Base-by-base conservation (phyloP, 345 rosid genomes). In the Viola odorata region DNA sequence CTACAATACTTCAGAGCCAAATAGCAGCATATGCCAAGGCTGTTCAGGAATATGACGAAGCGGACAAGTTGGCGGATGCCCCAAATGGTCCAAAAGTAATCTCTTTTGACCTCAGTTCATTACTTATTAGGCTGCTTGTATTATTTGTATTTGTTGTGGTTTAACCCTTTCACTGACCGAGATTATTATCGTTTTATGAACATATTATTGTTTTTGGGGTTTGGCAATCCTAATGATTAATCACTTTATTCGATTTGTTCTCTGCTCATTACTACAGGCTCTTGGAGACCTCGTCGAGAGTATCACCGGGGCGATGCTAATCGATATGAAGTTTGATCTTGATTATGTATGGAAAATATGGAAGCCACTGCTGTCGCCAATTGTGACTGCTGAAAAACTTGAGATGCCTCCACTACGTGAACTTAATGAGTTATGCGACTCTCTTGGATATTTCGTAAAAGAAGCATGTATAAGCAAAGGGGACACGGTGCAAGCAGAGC, bases 231-330 rank as follows among this genome's bases (percentile, higher is more conserved):
- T 41, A 41, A 8, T 42, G 14, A 15, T 48, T 37, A 37, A 12
- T 50, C 17, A 12, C 23, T 5, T n/a, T 51, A 23, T 3, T 51
- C 55, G 37, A 44, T 32, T 41, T 41, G 38, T 16, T 6, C 37
- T 54, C 36, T 56, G 55, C 5, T 61, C 3, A 52, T 50, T 50
- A 57, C 57, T 54, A 49, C 71, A 89, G 98, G 90, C 88, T 69
- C 97, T 90, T 67, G 99, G 96, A 32, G 99, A 92, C 71, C 12
- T 90, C 72, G 75, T 90, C 75, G 96, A 92, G 75, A 90, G 97
- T 69, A 86, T 92, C 32, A 84, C 85, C 2, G 96, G 96, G 45
- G 99, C 97, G 49, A 72, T 89, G 49, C 58, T 90, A 61, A 71
- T 92, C n/a, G 96, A 92, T 77, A 69, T 87, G 13, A 81, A 72